These are phyloP conservation scores for Gnomoniopsis sp. DNA, from an alignment of 2,329 filamentous ascomycete species.

Conservation along the genomic window DNA sequence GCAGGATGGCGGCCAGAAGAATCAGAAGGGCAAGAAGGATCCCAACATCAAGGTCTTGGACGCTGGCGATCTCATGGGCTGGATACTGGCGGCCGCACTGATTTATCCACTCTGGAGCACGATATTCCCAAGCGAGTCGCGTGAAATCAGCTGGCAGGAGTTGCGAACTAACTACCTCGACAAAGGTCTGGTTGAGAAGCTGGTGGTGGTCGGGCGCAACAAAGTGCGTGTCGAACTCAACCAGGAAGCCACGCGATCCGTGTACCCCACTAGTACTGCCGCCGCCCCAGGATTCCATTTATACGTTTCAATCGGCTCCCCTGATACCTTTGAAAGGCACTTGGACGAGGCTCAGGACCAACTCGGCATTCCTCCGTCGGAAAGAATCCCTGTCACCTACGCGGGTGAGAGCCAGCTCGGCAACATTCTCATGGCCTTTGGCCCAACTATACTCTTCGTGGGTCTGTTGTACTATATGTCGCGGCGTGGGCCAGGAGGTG, in stretches of 20 bases:
- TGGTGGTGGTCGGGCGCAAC: slow-evolving; percentile 73
- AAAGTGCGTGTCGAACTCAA: slow-evolving; percentile 75
- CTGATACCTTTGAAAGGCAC: slow-evolving; percentile 86
- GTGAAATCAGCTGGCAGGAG: slow-evolving; percentile 97
- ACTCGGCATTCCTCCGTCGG: slow-evolving; percentile 77
- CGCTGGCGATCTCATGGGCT: slow-evolving; percentile 51
- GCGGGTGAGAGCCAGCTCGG: slow-evolving; percentile 71
- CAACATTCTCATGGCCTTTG: slow-evolving; percentile 72
- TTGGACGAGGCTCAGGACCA: slow-evolving; percentile 86
- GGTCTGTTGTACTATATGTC: slow-evolving; percentile 78
- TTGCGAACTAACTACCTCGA: slow-evolving; percentile 90
- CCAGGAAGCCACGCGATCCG: slow-evolving; percentile 66
- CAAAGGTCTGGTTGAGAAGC: slow-evolving; percentile 91
- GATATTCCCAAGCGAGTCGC: slow-evolving; percentile 38
- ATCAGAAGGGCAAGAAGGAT: slow-evolving; percentile 26
- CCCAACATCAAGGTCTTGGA: slow-evolving; percentile 24
- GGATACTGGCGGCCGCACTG: slow-evolving; percentile 40
- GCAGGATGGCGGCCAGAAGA: slow-evolving; percentile 33
- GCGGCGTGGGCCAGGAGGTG: slow-evolving; percentile 67
- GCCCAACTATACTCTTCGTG: slow-evolving; percentile 82
- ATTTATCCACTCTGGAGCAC: slow-evolving; percentile 40
- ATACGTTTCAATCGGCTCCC: slow-evolving; percentile 92
- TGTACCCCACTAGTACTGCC: slow-evolving; percentile 74
- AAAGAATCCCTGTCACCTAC: slow-evolving; percentile 92
- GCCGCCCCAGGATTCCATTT: slow-evolving; percentile 71